phyloP scores from a whole-genome alignment of 306 rosid genomes.

The Dryas drummondii region DNA sequence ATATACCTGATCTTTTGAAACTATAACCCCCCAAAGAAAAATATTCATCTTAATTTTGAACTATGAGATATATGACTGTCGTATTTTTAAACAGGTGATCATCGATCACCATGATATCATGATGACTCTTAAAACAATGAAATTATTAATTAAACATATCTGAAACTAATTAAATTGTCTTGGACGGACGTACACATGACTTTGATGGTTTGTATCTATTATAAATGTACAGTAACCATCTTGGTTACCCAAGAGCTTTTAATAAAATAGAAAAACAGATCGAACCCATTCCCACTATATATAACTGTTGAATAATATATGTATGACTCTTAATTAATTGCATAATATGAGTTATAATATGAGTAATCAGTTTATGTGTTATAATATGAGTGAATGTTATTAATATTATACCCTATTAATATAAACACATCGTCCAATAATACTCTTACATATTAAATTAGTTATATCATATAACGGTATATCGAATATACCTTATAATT shows the following conservation, averaged over 20 bases:
- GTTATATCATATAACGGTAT: no score
- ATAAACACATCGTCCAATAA: no score
- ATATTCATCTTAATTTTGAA: background rate
- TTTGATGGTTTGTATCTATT: slow-evolving; percentile 14
- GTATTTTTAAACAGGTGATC: slow-evolving; percentile 11
- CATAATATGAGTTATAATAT: no score
- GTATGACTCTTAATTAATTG: background rate
- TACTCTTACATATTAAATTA: no score
- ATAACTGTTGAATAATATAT: no score
- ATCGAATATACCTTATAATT: no score
- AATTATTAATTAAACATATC: background rate
- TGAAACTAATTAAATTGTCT: slow-evolving; percentile 18
- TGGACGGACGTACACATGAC: slow-evolving; percentile 1
- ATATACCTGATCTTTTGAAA: slow-evolving; percentile 10
- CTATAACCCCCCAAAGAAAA: background rate
- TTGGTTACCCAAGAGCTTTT: slow-evolving; percentile 16
- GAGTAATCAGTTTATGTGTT: no score
- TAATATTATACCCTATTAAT: no score
- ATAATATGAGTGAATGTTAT: no score
- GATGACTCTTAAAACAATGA: slow-evolving; percentile 14
- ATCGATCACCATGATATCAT: slow-evolving; percentile 16
- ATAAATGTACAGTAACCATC: slow-evolving; percentile 10
- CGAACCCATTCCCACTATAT: background rate
- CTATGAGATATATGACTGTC: slow-evolving; percentile 13
- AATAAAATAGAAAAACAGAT: background rate